Evolutionary conservation across 352 stramenopile species (phyloP).

Genomic region (Pythium myriotylum): DNA sequence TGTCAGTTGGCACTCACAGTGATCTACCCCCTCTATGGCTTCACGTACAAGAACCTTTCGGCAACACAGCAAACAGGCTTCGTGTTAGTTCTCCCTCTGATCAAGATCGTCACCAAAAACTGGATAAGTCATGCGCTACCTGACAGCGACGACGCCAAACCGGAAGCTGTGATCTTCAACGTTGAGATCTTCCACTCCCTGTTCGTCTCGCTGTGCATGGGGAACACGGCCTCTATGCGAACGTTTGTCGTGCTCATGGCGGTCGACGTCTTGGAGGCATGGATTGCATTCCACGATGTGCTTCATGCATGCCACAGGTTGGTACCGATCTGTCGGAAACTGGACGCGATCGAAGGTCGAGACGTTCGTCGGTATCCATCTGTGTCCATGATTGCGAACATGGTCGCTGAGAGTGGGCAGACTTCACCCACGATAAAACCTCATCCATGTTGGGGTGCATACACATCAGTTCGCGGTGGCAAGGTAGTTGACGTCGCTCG

Average conservation of each 20-base stretch:
- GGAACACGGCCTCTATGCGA: slow-evolving; percentile 1
- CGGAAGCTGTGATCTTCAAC: slow-evolving; percentile 27
- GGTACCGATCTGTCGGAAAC: not conserved
- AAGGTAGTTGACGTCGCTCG: too few species aligned
- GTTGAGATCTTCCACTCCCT: slow-evolving; percentile 30
- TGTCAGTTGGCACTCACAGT: slow-evolving; percentile 18
- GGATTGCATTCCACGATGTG: slow-evolving; percentile 12
- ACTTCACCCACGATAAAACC: not conserved
- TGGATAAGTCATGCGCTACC: slow-evolving; percentile 29
- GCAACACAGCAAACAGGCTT: slow-evolving; percentile 13
- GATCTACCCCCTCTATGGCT: slow-evolving; percentile 23
- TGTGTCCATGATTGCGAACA: not conserved
- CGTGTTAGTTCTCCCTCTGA: slow-evolving; percentile 31
- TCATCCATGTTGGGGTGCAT: not conserved
- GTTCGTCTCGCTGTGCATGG: slow-evolving; percentile 25
- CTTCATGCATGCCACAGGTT: not conserved
- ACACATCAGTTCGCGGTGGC: not conserved
- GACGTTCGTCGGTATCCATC: not conserved
- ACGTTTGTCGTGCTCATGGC: slow-evolving; percentile 13
- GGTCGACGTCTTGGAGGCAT: slow-evolving; percentile 12
- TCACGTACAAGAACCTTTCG: slow-evolving; percentile 17
- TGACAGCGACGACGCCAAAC: slow-evolving; percentile 31
- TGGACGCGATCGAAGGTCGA: too few species aligned
- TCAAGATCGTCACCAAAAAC: slow-evolving; percentile 48
- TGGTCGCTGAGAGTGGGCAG: not conserved